Evolutionary conservation across 108 stramenopile genomes (phyloP), one percentile per base, ranked within the genome.

Genomic region (Hondaea fermentalgiana): DNA sequence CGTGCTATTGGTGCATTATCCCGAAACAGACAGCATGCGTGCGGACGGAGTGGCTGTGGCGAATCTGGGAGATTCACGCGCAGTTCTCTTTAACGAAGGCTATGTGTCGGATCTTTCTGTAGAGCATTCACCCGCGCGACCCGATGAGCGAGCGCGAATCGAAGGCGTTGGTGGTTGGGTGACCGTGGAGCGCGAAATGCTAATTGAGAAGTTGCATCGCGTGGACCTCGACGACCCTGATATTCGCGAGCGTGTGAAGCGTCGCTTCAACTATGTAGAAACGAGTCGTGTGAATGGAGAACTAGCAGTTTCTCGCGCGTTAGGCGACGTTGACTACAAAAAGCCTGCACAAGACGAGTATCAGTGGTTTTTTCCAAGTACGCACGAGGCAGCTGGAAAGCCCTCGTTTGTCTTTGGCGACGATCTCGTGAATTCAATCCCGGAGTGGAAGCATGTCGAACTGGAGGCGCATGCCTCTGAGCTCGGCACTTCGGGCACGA

Each of bases 91-190:
- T 51, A 45, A 51, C 49, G 17, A 45, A 14, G 47, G 49, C 47
- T 51, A 51, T 10, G 49, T 83, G 23, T 44, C 21, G 44, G 72
- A 45, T 10, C 49, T 83, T 5, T 83, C 72, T 0, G 23, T 51
- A 5, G 72, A 83, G 2, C 72, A 83, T 21, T 83, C 72, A 14
- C 72, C 72, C 5, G 44, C 72, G 49, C 72, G 72, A 8, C 21
- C 72, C 10, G 72, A 83, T 21, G 87, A 87, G 57, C 87, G 87
- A n/a, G 53, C 0, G 47, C 35, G 88, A 5, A 89, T 89, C 17
- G 47, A 88, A 8, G 8, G 44, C 42, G 72, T 83, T 89, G 88
- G 88, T 10, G 88, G 88, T 83, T 89, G 88, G 88, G 88, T 89
- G 25, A 57, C 53, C 4, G 44, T 25, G 5, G 88, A 89, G 72